Evolutionary conservation across 495 filamentous ascomycete species (phyloP), one percentile per base, ranked within the genome.

Genomic region (Penicillium maclennaniae): DNA sequence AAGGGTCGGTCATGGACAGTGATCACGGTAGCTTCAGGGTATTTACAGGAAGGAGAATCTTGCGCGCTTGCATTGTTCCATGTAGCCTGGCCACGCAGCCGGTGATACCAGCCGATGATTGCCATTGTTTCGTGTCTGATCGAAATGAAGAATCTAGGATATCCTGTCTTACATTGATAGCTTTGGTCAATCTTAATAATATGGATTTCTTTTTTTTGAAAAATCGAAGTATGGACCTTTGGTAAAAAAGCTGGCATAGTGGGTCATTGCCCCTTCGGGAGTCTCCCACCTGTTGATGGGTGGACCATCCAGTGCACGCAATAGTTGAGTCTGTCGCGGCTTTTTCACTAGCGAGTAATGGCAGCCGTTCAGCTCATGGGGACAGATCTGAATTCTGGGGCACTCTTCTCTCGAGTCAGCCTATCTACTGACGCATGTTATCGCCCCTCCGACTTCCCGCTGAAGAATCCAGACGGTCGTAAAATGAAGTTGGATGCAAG

Each of bases 21-120:
- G 27, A 57, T 50, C 20, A 62, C 27, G 17, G 59, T 60, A 27
- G 55, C 39, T 38, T 70, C 54, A 15, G 57, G 47, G 15, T 44
- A 39, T 52, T 67, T 65, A 8, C 53, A 45, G 17, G 9, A 6
- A 36, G 25, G 28, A 23, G 26, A 34, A 16, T 43, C 46, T 20
- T 41, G 34, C n/a, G 36, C 36, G 19, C n/a, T 46, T n/a, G 53
- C 48, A 26, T 51, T 56, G 31, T n/a, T 31, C 34, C 36, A 36
- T 38, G 41, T 37, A 39, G 43, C 47, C 31, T 59, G 53, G 40
- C 42, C 56, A 52, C 41, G 45, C 38, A 51, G 44, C 43, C 48
- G 62, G 19, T 51, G 48, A 26, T 59, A 21, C 43, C 46, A 62
- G 47, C 55, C 46, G 21, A 59, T 21, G 27, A 53, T 54, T 9